phyloP scores from a whole-genome alignment of 1,284 basidiomycete species.

The Trametes sp. region DNA sequence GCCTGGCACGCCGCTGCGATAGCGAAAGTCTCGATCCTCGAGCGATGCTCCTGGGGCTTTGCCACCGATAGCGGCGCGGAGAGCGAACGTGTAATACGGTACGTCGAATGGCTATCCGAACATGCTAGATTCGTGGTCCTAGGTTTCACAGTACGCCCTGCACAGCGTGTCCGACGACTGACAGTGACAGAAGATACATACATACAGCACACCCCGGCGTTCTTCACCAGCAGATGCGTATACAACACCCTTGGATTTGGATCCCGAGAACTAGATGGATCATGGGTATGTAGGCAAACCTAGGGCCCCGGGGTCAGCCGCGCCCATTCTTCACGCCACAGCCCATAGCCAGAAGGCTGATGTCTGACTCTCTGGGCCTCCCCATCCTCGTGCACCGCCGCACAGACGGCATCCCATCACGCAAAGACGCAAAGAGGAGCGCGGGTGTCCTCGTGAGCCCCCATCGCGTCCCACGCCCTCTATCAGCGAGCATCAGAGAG shows the following conservation, averaged over 20 bases:
- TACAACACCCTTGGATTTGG: no score
- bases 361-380: not conserved
- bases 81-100: not conserved
- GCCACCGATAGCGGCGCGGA: not conserved
- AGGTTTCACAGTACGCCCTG: conserved; percentile 5
- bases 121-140: not conserved
- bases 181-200: not conserved
- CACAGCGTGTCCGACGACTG: not conserved
- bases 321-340: no score
- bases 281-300: no score
- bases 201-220: not conserved
- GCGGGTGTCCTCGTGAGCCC: conserved; percentile 9
- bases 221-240: not conserved
- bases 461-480: conserved; percentile 12
- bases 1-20: not conserved
- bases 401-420: not conserved
- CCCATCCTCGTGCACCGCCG: not conserved
- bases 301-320: no score
- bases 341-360: conserved; percentile 4
- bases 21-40: no score
- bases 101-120: no score
- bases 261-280: no score
- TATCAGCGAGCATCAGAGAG: no score
- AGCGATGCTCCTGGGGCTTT: not conserved
- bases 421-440: not conserved